Conservation (phyloP, 2,329 filamentous ascomycete species). For the Sarocladium brachiariae region DNA sequence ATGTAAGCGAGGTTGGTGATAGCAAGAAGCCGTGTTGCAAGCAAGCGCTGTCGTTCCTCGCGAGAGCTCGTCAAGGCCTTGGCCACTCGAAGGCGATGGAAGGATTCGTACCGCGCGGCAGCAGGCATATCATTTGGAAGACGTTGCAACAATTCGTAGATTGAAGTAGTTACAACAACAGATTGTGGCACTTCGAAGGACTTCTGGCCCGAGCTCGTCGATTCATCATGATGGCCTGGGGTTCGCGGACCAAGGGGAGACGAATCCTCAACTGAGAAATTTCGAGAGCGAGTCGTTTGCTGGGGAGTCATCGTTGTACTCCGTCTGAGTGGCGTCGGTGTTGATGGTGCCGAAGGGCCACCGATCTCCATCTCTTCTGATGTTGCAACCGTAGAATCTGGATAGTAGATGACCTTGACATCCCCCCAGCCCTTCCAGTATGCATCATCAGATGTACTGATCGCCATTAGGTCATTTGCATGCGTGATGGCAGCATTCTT, state of each 20-base stretch:
- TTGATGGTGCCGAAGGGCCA: constrained; percentile 49
- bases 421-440: constrained; percentile 75
- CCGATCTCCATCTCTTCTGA: constrained; percentile 19
- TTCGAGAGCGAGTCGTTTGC: constrained; percentile 33
- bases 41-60: constrained; percentile 63
- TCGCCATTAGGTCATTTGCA: constrained; percentile 75
- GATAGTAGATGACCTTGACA: constrained; percentile 76
- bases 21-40: constrained; percentile 76
- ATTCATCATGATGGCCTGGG: constrained; percentile 29
- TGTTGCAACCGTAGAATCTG: constrained; percentile 27
- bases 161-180: constrained; percentile 42
- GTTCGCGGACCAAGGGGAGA: constrained; percentile 43
- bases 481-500: constrained; percentile 55
- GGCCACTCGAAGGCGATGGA: constrained; percentile 77
- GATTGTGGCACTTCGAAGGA: constrained; percentile 58
- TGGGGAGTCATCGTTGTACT: constrained; percentile 49
- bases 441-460: constrained; percentile 55
- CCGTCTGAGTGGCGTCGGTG: constrained; percentile 69
- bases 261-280: constrained; percentile 30
- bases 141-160: constrained; percentile 50
- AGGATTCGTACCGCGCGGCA: constrained; percentile 71
- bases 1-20: constrained; percentile 90
- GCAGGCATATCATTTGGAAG: constrained; percentile 61
- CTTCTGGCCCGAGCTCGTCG: constrained; percentile 39
- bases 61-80: constrained; percentile 65